A percentile compares a stretch with the other conserved stretches of the same genome.
Conservation (phyloP, 2,329 filamentous ascomycete species). For the Colletotrichum eleusines region DNA sequence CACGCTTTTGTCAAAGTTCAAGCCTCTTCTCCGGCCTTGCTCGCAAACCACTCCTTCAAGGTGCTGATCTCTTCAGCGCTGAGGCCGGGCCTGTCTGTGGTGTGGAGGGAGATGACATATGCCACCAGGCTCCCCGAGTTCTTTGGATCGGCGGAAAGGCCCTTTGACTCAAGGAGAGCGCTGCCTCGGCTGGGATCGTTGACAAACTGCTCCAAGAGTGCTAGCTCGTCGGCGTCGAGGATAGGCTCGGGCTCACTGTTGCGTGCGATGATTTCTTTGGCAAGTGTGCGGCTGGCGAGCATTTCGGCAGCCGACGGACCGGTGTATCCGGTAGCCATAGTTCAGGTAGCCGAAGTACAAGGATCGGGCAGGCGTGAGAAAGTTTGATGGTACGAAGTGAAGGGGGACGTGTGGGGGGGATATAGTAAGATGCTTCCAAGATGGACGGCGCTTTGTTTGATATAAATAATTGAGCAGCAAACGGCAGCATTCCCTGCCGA, state of each 20-base stretch:
- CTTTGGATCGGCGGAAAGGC: background rate
- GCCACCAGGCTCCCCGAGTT: constrained; percentile 32
- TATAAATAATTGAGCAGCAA: background rate
- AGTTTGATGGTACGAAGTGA: background rate
- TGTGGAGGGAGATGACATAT: constrained; percentile 35
- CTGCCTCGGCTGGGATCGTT: constrained; percentile 3
- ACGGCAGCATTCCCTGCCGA: background rate
- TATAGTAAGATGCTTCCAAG: background rate
- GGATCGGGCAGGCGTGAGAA: background rate
- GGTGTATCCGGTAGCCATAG: constrained; percentile 11
- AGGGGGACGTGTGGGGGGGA: background rate
- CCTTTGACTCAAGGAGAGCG: constrained; percentile 23
- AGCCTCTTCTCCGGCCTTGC: background rate
- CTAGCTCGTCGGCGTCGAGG: constrained; percentile 36
- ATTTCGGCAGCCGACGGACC: constrained; percentile 40
- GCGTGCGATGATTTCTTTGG: constrained; percentile 40
- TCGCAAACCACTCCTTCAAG: background rate
- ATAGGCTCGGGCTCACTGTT: constrained; percentile 14
- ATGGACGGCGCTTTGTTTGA: background rate
- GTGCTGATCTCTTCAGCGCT: background rate
- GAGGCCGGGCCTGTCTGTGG: constrained; percentile 16
- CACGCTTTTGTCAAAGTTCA: background rate
- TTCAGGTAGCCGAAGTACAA: background rate
- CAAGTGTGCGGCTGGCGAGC: constrained; percentile 40
- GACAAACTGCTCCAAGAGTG: constrained; percentile 32